Evolutionary conservation across 1,139 yeast species (phyloP).

Genomic region (Scheffersomyces titani): DNA sequence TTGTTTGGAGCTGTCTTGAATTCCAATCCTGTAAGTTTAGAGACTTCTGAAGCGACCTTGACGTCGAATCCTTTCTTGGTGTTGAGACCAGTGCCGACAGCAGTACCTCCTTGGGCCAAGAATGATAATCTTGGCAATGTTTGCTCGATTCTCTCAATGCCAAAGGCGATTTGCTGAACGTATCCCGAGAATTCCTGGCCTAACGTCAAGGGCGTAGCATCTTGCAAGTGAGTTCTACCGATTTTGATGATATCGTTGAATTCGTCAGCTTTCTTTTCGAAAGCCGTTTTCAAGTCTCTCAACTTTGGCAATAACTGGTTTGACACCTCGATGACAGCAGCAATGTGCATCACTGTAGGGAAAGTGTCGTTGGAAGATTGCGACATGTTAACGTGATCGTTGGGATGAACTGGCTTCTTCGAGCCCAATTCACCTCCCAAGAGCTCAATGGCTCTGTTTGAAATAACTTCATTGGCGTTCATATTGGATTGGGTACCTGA

Average conservation of each 20-base stretch:
- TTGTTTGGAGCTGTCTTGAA: slow-evolving; percentile 23
- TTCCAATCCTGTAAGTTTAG: slow-evolving; percentile 17
- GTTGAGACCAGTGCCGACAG: slow-evolving; percentile 23
- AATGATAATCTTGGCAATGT: slow-evolving; percentile 18
- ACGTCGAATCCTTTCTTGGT: slow-evolving; percentile 19
- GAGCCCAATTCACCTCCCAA: slow-evolving; percentile 22
- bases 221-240: slow-evolving; percentile 23
- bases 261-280: slow-evolving; percentile 17
- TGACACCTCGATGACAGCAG: slow-evolving; percentile 19
- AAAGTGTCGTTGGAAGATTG: slow-evolving; percentile 22
- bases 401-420: slow-evolving; percentile 22
- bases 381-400: slow-evolving; percentile 23
- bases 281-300: slow-evolving; percentile 17
- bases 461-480: slow-evolving; percentile 23
- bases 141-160: slow-evolving; percentile 18
- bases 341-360: slow-evolving; percentile 25
- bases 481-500: slow-evolving; percentile 23
- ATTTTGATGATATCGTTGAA: slow-evolving; percentile 20
- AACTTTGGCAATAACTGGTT: slow-evolving; percentile 18
- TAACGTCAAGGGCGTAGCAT: slow-evolving; percentile 22
- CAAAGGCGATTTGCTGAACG: slow-evolving; percentile 21
- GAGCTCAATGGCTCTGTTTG: slow-evolving; percentile 22
- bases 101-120: slow-evolving; percentile 24
- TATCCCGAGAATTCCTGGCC: slow-evolving; percentile 23
- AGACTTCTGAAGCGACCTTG: slow-evolving; percentile 16